Evolutionary conservation across 75 land plant species (phyloP).

Genomic region (Selaginella moellendorffii): DNA sequence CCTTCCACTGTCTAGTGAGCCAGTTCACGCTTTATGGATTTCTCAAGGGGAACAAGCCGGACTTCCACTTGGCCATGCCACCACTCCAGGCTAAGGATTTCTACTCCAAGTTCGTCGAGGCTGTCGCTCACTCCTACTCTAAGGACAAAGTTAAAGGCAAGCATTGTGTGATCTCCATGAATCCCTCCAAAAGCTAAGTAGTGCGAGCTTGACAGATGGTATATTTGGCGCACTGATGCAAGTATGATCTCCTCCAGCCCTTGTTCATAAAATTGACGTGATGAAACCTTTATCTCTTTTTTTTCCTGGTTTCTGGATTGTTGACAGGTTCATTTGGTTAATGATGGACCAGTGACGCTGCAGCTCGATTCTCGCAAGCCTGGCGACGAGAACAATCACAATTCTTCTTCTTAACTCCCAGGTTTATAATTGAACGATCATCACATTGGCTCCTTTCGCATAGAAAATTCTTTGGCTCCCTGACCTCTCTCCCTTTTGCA

Average conservation of each 20-base stretch:
- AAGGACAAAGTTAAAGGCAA: conserved; percentile 61
- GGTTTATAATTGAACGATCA: neutral
- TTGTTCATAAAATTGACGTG: neutral
- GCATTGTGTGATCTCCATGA: neutral
- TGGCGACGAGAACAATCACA: neutral
- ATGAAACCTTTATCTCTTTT: neutral
- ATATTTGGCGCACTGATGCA: conserved; percentile 61
- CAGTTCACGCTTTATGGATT: conserved; percentile 88
- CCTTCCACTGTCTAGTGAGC: conserved; percentile 68
- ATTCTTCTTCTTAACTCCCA: neutral
- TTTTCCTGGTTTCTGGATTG: neutral
- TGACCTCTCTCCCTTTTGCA: neutral
- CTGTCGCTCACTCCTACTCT: conserved; percentile 42
- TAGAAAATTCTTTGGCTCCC: neutral
- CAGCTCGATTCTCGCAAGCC: conserved; percentile 38
- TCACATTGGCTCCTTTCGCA: neutral
- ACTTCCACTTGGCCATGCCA: conserved; percentile 97
- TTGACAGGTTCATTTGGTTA: conserved; percentile 70
- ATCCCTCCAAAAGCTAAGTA: neutral
- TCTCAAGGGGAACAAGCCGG: conserved; percentile 91
- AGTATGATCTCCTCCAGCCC: conserved; percentile 10
- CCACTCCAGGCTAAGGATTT: conserved; percentile 68
- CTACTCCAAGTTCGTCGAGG: conserved; percentile 60
- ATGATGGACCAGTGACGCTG: conserved; percentile 84
- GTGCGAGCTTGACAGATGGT: conserved; percentile 25